Conservation (phyloP, 257 asterid species). For the Ehretia macrophylla region DNA sequence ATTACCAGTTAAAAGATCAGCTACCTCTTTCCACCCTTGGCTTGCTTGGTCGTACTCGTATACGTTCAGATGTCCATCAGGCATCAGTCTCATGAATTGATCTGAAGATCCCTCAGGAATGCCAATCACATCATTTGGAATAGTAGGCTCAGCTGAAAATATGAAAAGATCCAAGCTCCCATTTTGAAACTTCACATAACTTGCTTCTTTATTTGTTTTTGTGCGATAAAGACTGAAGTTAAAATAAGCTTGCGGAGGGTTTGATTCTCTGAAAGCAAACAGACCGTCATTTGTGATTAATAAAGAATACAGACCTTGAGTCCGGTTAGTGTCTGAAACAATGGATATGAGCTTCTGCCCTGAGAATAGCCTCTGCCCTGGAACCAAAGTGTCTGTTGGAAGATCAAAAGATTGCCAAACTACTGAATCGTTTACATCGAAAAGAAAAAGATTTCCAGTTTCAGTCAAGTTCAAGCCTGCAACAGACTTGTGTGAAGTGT, state of each 20-base stretch:
- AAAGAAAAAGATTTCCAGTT: slow-evolving; percentile 20
- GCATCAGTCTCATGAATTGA: slow-evolving; percentile 15
- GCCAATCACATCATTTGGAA: not conserved
- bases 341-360: slow-evolving; percentile 22
- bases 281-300: slow-evolving; percentile 3
- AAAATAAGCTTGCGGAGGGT: slow-evolving; percentile 18
- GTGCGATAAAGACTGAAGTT: not conserved
- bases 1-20: slow-evolving; percentile 22
- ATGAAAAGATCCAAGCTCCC: slow-evolving; percentile 4
- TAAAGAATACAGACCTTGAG: slow-evolving; percentile 10
- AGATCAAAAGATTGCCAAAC: slow-evolving; percentile 54
- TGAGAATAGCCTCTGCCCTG: slow-evolving; percentile 26
- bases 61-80: slow-evolving; percentile 23
- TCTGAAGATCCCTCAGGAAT: slow-evolving; percentile 4
- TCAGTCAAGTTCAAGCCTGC: slow-evolving; percentile 13
- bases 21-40: slow-evolving; percentile 20
- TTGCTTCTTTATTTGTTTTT: not conserved
- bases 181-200: slow-evolving; percentile 2
- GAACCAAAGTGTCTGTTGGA: slow-evolving; percentile 45
- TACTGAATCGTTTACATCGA: not conserved
- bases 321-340: slow-evolving; percentile 13
- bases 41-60: not conserved
- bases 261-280: slow-evolving; percentile 12
- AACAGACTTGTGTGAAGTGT: slow-evolving; percentile 12
- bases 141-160: not conserved